Evolutionary conservation across 2,329 filamentous ascomycete genomes (phyloP), one percentile per base, ranked within the genome.

Genomic region (Penicillium sp.): DNA sequence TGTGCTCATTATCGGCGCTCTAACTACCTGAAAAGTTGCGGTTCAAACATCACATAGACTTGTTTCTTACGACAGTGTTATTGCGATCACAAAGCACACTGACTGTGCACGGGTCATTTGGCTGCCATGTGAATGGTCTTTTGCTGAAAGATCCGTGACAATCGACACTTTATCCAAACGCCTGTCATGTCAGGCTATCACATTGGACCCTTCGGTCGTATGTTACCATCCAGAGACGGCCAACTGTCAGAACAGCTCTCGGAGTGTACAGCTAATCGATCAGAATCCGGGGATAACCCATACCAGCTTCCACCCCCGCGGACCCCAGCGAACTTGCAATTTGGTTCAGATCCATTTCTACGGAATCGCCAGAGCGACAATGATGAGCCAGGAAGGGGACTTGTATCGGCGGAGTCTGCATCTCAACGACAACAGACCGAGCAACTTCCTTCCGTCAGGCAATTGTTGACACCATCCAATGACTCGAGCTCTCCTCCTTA

Each of bases 291-390:
- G 60, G 63, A 65, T 47, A 64, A 55, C 51, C 70, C 67, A 45
- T 75, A 74, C 58, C 70, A 72, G 53, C 73, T 75, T 49, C 73
- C 73, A 50, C 72, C 70, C 29, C 73, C 72, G 47, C 70, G 66
- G 34, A 57, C 66, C 44, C 65, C 66, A 6, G 59, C 57, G 21
- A 64, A 66, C 45, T 56, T 73, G 48, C 68, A 69, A 47, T 70
- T 72, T 61, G 70, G 67, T 52, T 64, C 69, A 12, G 70, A 73
- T 42, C 56, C 65, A 7, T 65, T 44, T 42, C 68, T 36, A 51
- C 64, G 67, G 51, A 52, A 60, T 39, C 60, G 61, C 44, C 55
- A 59, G 38, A 44, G 53, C 51, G 65, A 68, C 31, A 58, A 56
- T 55, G 42, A 50, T 12, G 63, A 70, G 18, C 41, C 58, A 26